Base-by-base conservation (phyloP, 2,329 filamentous ascomycete species). In the Colletotrichum coccodes region DNA sequence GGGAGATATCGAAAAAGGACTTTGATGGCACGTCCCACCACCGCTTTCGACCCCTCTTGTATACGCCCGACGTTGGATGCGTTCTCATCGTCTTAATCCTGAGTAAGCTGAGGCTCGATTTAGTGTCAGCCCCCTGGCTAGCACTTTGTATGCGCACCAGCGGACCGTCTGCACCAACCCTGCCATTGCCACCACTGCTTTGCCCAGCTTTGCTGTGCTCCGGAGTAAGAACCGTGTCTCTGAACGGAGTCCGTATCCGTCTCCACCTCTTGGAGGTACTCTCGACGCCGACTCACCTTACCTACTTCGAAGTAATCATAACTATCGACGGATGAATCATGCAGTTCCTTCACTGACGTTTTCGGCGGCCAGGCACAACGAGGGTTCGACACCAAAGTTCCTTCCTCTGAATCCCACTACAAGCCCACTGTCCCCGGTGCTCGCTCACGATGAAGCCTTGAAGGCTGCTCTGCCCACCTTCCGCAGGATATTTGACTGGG, bases 41-140 rank as follows among this genome's bases (percentile, higher is more conserved):
- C 4, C 23, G 11, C 59, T 44, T 47, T 16, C 21, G 23, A 32
- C 38, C 53, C 52, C 11, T 30, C 16, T 42, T 40, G 36, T 21
- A 30, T 18, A 34, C 56, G 46, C 60, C 46, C 60, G 53, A 65
- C 32, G 57, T 65, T 59, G 61, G 40, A 40, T 53, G 38, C 36
- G 18, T 62, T 21, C 34, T 42, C 30, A 28, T 28, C 42, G 21
- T 40, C 26, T 40, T 36, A 36, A 34, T 52, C 34, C 42, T 64
- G 64, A 64, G 59, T 64, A 64, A 64, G 64, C 64, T 57, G 59
- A 57, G 64, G 50, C 59, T 67, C 54, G 53, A 12, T 46, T 12
- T 44, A 46, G 62, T 40, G 30, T 16, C 28, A 23, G 12, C 28
- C 38, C 30, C 56, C 62, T 16, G 18, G 46, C 36, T 47, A 14